Base-by-base conservation (phyloP, 257 asterid species). In the Solanum okadae region DNA sequence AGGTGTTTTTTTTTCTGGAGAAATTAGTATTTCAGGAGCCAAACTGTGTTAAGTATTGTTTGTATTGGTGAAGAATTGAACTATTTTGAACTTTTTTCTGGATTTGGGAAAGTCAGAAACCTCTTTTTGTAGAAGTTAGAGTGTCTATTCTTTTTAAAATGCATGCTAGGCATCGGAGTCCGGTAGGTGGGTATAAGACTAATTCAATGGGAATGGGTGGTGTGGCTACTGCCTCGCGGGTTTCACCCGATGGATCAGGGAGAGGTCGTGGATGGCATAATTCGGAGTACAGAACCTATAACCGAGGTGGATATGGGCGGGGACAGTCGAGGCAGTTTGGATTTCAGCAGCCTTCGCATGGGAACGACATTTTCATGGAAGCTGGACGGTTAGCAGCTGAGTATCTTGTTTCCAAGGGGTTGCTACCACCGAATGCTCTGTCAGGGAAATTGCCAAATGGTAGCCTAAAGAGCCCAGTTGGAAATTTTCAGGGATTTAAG, bases 321-420 rank as follows among this genome's bases (percentile, higher is more conserved):
- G 95, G 95, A 63, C 98, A 91, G 84, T 73, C 93, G 8, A 95
- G 88, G 93, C 94, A 90, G 49, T 93, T 94, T 90, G 96, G 91
- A 77, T 91, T 93, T 38, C 90, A 93, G 31, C 91, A 65, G 71
- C 93, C 93, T 15, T 96, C 95, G 1, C 91, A 89, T 38, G 93
- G 87, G 87, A 72, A 93, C 16, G 96, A 94, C 77, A 27, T 97
- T 88, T 94, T 96, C 68, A 88, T 96, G 90, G 99, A 97, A 90
- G 99, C 99, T 68, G 99, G 99, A 67, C 93, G 89, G 90, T 87
- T 97, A 88, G 99, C 99, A 16, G 94, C 99, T 65, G 99, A 96
- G 90, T 97, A 94, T 86, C 90, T 96, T 90, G 95, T 96, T 84
- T 88, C 96, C 70, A 96, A 93, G 87, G 99, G 99, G 27, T 83